Percentiles rank a stretch among this genome's conserved stretches.
phyloP scores from a whole-genome alignment of 2,329 filamentous ascomycete genomes.

The Alternaria viburni region DNA sequence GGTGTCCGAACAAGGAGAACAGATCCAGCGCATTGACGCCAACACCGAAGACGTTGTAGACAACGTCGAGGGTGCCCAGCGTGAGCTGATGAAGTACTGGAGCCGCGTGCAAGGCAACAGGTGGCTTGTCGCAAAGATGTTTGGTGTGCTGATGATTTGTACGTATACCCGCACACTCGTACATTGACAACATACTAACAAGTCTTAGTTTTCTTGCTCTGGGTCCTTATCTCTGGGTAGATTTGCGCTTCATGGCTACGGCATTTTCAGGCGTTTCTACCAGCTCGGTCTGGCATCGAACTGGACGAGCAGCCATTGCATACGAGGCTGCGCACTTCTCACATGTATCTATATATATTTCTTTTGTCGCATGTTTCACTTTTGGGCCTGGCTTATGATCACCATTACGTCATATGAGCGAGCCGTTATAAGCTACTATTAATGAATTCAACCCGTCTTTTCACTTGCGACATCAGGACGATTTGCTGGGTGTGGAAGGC shows the following conservation, averaged over 20 bases:
- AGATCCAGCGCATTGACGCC: conserved; percentile 96
- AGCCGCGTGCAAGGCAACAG: conserved; percentile 89
- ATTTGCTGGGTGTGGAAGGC: neutral
- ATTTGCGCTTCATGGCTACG: conserved; percentile 5
- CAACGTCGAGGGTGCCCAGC: conserved; percentile 95
- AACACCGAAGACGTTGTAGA: conserved; percentile 98
- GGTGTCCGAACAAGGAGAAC: conserved; percentile 96
- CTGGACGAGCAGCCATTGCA: conserved; percentile 10
- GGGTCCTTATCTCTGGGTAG: conserved; percentile 70
- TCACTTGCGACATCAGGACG: neutral
- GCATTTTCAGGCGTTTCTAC: conserved; percentile 21
- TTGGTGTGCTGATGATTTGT: conserved; percentile 94
- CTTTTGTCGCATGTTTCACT: neutral
- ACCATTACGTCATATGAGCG: neutral
- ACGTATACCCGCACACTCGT: conserved; percentile 25
- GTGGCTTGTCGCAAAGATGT: conserved; percentile 88
- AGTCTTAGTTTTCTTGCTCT: conserved; percentile 58
- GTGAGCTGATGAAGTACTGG: conserved; percentile 97
- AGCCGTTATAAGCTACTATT: conserved; percentile 8
- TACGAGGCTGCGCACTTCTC: conserved; percentile 9
- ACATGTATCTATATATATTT: conserved; percentile 16
- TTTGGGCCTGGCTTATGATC: conserved; percentile 3
- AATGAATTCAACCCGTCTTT: conserved; percentile 11
- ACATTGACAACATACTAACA: conserved; percentile 20
- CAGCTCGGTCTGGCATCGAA: conserved; percentile 11